Evolutionary conservation across 805 yeast species (phyloP), one percentile per base, ranked within the genome.

Genomic region (Ogataea pini): DNA sequence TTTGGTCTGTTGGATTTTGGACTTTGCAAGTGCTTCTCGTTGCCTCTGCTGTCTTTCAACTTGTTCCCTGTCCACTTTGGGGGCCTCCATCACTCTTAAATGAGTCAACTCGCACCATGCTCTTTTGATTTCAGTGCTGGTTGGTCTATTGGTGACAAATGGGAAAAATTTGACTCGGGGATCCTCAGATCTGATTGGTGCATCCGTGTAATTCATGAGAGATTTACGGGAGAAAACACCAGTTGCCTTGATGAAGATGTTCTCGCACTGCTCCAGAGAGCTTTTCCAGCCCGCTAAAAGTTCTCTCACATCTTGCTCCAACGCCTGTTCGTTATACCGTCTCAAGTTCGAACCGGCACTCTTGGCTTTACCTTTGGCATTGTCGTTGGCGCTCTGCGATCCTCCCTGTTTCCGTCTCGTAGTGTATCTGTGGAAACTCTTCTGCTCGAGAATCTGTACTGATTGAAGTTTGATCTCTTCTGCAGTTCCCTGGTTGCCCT

Each of bases 391-490:
- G 55, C 91, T 80, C 64, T 94, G 99, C 0, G 97, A 79, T 1
- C 99, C 99, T 73, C 99, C 99, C 67, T 94, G 99, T 62, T 94
- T 94, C 55, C 97, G 78, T 72, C 99, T 82, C 1, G 97, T 90
- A 2, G 99, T 94, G 62, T 94, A 94, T 56, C 98, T 76, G 65
- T 92, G 99, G 66, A 88, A 89, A 0, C 97, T 86, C 60, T 90
- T 92, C 49, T 89, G 89, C 14, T 73, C 85, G 2, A 90, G 44
- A 7, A 91, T 65, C 42, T 75, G 78, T 16, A 85, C 95, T 14
- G 80, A 77, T 64, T 83, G 89, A 46, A 79, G 81, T 37, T 76
- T 71, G n/a, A 77, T 62, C 12, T 77, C 74, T 45, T 72, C 78
- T 28, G 73, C 70, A 34, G 73, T 69, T 17, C 73, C 77, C 6